Percentiles rank a stretch among this genome's conserved stretches.
phyloP scores from a whole-genome alignment of 2,329 filamentous ascomycete genomes.

The Penicillium sp. region DNA sequence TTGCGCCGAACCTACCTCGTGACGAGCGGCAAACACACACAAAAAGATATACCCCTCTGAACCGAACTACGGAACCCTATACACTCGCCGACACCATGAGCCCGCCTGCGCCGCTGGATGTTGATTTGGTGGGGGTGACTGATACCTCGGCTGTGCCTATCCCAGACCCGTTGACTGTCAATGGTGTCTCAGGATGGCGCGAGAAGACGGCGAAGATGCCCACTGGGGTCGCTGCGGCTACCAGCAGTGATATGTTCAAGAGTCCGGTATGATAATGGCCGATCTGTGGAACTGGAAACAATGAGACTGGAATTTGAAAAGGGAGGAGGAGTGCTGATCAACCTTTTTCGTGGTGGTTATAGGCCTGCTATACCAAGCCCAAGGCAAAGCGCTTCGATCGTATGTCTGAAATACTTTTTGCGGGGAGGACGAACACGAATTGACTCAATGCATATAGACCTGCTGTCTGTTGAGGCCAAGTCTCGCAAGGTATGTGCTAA shows the following conservation, averaged over 20 bases:
- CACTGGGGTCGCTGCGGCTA: slow-evolving; percentile 76
- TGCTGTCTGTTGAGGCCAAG: slow-evolving; percentile 68
- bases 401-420: slow-evolving; percentile 57
- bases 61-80: slow-evolving; percentile 3
- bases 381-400: slow-evolving; percentile 84
- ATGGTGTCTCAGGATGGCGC: slow-evolving; percentile 71
- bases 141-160: slow-evolving; percentile 47
- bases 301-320: neutral
- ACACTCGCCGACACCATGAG: slow-evolving; percentile 25
- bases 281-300: neutral
- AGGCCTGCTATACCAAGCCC: slow-evolving; percentile 64
- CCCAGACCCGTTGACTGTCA: slow-evolving; percentile 62
- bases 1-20: neutral
- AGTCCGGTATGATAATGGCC: slow-evolving; percentile 61
- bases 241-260: slow-evolving; percentile 85
- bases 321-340: slow-evolving; percentile 27
- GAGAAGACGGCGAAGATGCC: slow-evolving; percentile 71
- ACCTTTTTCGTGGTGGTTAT: slow-evolving; percentile 25
- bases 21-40: neutral
- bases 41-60: slow-evolving; percentile 1
- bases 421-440: neutral
- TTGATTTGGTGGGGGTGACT: slow-evolving; percentile 42
- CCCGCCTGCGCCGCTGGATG: slow-evolving; percentile 37
- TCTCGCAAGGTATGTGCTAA: slow-evolving; percentile 48
- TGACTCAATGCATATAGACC: slow-evolving; percentile 42